Evolutionary conservation across 139 green algal genomes (phyloP).

Genomic region (Micractinium sp.): DNA sequence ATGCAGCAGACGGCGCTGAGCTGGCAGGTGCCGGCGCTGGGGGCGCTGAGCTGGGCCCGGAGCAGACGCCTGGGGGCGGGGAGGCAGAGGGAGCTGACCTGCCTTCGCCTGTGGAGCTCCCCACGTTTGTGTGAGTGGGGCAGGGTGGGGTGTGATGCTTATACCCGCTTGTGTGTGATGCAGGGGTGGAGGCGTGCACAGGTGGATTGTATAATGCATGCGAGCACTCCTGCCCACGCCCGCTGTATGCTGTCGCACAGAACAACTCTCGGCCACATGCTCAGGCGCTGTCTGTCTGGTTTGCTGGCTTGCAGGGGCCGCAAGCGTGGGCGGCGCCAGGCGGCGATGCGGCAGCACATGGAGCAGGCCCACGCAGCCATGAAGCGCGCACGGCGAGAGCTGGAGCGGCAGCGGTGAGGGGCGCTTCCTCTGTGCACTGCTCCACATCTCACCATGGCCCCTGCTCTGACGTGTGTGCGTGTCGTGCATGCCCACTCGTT

Average conservation of each 20-base stretch:
- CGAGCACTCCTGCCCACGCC: too few relatives aligned
- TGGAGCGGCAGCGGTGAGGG: neutral
- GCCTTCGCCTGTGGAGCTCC: neutral
- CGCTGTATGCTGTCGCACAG: too few relatives aligned
- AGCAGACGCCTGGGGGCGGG: neutral
- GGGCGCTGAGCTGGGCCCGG: neutral
- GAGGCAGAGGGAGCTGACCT: neutral
- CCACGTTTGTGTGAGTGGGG: neutral
- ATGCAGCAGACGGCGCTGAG: neutral
- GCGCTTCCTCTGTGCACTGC: neutral
- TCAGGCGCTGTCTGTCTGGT: too few relatives aligned
- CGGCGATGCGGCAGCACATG: slow-evolving; percentile 21
- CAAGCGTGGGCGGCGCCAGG: slow-evolving; percentile 9
- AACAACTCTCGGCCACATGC: too few relatives aligned
- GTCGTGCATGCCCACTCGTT: neutral
- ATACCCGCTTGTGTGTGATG: neutral
- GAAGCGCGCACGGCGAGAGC: slow-evolving; percentile 35
- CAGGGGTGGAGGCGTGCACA: neutral
- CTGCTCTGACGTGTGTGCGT: too few relatives aligned
- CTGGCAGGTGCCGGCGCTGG: neutral
- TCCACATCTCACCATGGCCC: too few relatives aligned
- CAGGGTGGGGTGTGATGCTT: neutral
- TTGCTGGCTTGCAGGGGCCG: neutral
- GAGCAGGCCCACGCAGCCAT: slow-evolving; percentile 2
- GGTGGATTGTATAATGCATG: too few relatives aligned